Base-by-base conservation (phyloP, 2,329 filamentous ascomycete genomes). In the Ophiostoma angusticollis region DNA sequence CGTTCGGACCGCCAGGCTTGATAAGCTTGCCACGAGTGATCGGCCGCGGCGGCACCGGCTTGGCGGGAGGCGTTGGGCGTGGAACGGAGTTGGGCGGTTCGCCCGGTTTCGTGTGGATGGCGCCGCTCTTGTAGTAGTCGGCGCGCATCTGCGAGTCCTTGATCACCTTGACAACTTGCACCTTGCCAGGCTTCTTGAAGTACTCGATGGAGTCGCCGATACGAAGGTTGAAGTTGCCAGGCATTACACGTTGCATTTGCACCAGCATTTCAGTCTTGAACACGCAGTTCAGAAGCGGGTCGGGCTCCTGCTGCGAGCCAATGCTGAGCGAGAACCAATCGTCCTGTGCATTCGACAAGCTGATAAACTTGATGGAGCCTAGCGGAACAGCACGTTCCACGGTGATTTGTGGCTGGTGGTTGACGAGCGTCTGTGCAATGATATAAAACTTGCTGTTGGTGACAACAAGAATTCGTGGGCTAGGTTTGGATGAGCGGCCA, bases 201-300 rank as follows among this genome's bases (percentile, higher is more conserved):
- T 94, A 98, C 56, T 94, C 84, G 50, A 98, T 87, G 43, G 70
- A 71, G 21, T 91, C 80, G n/a, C 67, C 75, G 45, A 96, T 80
- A 60, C 83, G 85, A 34, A 98, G 62, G 54, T 78, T 85, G 54
- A 93, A 73, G 9, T 83, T 78, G 8, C 82, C 84, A 3, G 82
- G 78, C 60, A 93, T 82, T 37, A 78, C 76, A 36, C 75, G 78
- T 54, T 80, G 77, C 63, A 98, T 78, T 47, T 95, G 87, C 1
- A 89, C 93, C 55, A 96, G 93, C 60, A 98, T 79, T 54, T 98
- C 91, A 0, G 91, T 98, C 67, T 98, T 98, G 59, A 98, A 78
- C 16, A 95, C 65, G 54, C 91, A 98, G 61, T 80, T 93, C 52
- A 98, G 61, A 17, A 98, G 68, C n/a, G 91, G 86, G 58, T 98